Evolutionary conservation across 352 stramenopile species (phyloP), one percentile per base, ranked within the genome.

Genomic region (Elongisporangium prolatum): DNA sequence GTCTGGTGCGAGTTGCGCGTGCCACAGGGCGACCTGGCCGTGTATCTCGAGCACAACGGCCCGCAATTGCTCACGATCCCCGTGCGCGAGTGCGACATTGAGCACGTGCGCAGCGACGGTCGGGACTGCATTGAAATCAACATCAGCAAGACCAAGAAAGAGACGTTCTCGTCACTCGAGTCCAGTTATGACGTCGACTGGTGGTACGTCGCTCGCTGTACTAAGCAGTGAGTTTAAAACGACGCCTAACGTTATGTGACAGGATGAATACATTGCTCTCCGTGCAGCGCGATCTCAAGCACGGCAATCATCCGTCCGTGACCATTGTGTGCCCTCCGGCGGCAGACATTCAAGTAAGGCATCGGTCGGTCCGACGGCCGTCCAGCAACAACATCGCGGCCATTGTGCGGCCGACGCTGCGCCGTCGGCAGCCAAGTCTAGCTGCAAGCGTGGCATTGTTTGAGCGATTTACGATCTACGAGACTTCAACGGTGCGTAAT

Each of bases 121-220:
- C 80, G 82, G 54, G 85, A 93, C 64, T 90, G 84, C 68, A 80
- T 95, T 52, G 86, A 95, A 60, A 69, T 95, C 52, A 81, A 72
- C 24, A 65, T 82, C 11, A 74, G 56, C 58, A 75, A 74, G 57
- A 66, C 63, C 54, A 93, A 92, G 65, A 93, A 92, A 56, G 84
- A 95, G 57, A 91, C 78, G 1, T 89, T 95, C 54, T 87, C 84
- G 16, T 93, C 86, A 6, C 80, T 91, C 53, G 80, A 90, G 59
- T 90, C 78, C 28, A 95, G 84, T 56, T 86, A 91, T 48, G 86
- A 95, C 52, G 77, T 93, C 13, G 86, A 95, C 67, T 95, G 84
- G 84, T 95, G 86, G 85, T 95, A 66, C 38, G 74, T 74, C 14
- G 13, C 59, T 60, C 11, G 17, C 20, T 61, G 4, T 62, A 10